Evolutionary conservation across 2,329 filamentous ascomycete species (phyloP), one percentile per base, ranked within the genome.

Genomic region (Claviceps fusiformis): DNA sequence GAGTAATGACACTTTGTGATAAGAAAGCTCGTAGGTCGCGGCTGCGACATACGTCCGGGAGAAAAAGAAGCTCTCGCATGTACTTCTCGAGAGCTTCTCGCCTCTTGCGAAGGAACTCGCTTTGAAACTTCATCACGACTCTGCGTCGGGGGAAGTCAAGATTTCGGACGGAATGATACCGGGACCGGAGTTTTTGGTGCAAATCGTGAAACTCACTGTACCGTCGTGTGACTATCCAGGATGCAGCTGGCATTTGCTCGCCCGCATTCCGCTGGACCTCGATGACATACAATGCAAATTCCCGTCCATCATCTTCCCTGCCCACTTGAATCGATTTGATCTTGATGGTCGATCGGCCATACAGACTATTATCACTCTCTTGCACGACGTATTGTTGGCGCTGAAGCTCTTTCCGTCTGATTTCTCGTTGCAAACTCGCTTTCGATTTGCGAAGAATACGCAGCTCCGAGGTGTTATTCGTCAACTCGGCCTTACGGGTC

Each of bases 141-240:
- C 93, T 86, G 43, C 95, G 81, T 19, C 92, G 81, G 1, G 93
- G 93, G 64, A 98, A 97, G 62, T 97, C 92, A 2, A 98, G 78
- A 60, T 89, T 83, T 51, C 91, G 83, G 17, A 97, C 90, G 17
- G 89, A 91, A 0, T 90, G 84, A 63, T 96, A 98, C 58, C 86
- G 82, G 44, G 84, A 79, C 54, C 93, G 85, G 31, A 98, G 77
- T 55, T 86, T 86, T 66, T 96, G 93, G 66, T 98, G 89, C 19
- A 98, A 80, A 59, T 96, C 91, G 63, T 95, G 90, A 64, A 98
- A 98, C 69, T 97, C 92, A 71, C 90, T 95, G 67, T 98, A 98
- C 60, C 93, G 81, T 55, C 92, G 82, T n/a, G 89, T 87, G 47
- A 98, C 83, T 15, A 86, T 82, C 93, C 93, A 98, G 3, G 88